These are phyloP conservation scores for Penicillium occitanis DNA, from an alignment of 2,329 filamentous ascomycete genomes.

Conservation along the genomic window DNA sequence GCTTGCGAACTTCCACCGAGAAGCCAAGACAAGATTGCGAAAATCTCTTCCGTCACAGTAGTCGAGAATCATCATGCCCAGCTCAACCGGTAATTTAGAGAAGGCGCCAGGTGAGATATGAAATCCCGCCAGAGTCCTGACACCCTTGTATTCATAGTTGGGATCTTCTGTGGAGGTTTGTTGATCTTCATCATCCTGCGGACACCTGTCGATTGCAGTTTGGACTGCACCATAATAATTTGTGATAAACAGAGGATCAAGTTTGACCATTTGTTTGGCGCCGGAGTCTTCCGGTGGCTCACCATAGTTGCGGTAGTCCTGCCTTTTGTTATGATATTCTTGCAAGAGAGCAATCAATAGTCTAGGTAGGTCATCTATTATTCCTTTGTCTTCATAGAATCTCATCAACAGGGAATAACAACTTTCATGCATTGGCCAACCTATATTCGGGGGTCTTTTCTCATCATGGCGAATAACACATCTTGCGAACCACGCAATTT, in stretches of 20 bases:
- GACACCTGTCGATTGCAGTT: background rate
- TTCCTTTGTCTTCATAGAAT: background rate
- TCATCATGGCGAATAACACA: background rate
- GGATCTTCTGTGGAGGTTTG: too few species aligned
- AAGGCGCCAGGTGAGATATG: conserved; percentile 6
- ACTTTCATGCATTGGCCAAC: conserved; percentile 17
- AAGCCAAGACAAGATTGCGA: conserved; percentile 5
- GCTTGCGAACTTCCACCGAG: conserved; percentile 6
- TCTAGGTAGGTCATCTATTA: background rate
- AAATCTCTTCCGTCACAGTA: conserved; percentile 4
- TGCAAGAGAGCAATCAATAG: background rate
- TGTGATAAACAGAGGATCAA: conserved; percentile 9
- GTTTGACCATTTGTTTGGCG: background rate
- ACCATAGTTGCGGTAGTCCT: background rate
- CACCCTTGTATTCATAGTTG: background rate
- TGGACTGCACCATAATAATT: background rate
- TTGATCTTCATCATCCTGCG: background rate
- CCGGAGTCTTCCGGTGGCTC: background rate
- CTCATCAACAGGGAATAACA: background rate
- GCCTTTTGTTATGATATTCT: background rate
- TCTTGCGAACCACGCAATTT: conserved; percentile 12
- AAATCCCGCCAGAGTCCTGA: background rate
- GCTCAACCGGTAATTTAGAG: background rate
- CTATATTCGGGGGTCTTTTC: background rate
- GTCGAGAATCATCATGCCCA: background rate